Conservation (phyloP, 139 green algal genomes). For the Dunaliella sp. region DNA sequence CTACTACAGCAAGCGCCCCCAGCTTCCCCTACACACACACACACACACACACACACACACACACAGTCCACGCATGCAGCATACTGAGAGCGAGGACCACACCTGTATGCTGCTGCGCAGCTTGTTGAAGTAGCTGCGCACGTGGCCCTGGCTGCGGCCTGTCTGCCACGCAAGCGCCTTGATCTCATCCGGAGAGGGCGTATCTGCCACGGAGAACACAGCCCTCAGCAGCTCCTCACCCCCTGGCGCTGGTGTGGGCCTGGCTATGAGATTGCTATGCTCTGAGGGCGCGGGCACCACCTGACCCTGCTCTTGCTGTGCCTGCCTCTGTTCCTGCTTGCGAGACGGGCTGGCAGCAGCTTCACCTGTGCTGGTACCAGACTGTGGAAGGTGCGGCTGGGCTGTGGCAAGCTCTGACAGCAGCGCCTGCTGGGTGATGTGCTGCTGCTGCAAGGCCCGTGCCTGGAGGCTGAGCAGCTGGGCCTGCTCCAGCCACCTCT, state of each 20-base stretch:
- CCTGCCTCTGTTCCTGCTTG: background rate
- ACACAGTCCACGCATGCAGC: no score
- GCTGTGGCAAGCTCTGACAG: background rate
- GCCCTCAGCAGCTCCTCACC: constrained; percentile 9
- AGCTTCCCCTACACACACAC: no score
- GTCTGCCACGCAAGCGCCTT: background rate
- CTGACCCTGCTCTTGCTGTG: background rate
- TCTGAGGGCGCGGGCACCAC: background rate
- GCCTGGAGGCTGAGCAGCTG: background rate
- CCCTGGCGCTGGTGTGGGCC: no score
- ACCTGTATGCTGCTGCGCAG: constrained; percentile 4
- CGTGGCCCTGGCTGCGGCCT: background rate
- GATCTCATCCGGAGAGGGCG: background rate
- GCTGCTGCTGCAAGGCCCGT: constrained; percentile 34
- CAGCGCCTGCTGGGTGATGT: constrained; percentile 17
- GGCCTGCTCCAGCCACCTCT: constrained; percentile 12
- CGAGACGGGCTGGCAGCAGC: background rate
- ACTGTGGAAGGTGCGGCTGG: background rate
- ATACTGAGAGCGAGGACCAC: no score
- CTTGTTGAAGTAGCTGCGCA: background rate
- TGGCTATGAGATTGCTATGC: no score
- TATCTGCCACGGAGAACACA: constrained; percentile 12
- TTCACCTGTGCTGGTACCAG: background rate
- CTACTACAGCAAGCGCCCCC: no score
- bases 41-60: no score